phyloP scores from a whole-genome alignment of 2,329 filamentous ascomycete genomes.

The Hirsutella rhossiliensis region DNA sequence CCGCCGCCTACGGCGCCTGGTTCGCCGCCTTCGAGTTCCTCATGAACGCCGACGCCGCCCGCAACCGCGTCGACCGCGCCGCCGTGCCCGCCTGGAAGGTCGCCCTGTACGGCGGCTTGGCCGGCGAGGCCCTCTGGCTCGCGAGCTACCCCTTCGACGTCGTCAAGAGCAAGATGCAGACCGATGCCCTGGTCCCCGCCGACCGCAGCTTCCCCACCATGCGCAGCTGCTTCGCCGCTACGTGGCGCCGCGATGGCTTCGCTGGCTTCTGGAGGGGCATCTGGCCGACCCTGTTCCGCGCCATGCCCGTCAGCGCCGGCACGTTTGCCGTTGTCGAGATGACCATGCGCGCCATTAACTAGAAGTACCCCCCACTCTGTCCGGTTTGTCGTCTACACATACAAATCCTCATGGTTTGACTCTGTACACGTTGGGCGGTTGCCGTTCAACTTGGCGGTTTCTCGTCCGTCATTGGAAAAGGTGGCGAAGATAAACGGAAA shows the following conservation, averaged over 20 bases:
- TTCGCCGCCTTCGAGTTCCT: conserved; percentile 92
- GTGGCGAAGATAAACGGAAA: too few species aligned
- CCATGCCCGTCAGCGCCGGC: conserved; percentile 95
- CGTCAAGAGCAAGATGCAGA: conserved; percentile 99
- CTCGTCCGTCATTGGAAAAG: too few species aligned
- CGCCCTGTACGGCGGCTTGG: conserved; percentile 82
- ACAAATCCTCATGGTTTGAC: neutral
- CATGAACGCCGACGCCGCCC: conserved; percentile 78
- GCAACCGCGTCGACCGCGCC: conserved; percentile 63
- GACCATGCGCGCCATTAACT: conserved; percentile 50
- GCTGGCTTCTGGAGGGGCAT: conserved; percentile 93
- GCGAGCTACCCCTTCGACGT: conserved; percentile 93
- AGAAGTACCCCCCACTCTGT: neutral
- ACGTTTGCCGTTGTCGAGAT: conserved; percentile 80
- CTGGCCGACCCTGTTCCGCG: conserved; percentile 77
- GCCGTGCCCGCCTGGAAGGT: conserved; percentile 78
- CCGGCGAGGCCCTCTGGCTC: conserved; percentile 89
- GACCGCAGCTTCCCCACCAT: conserved; percentile 65
- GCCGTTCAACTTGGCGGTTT: too few species aligned
- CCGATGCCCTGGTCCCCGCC: conserved; percentile 68
- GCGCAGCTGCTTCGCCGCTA: conserved; percentile 82
- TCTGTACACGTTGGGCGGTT: neutral
- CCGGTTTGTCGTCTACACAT: neutral
- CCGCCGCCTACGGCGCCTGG: conserved; percentile 91
- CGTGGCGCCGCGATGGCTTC: conserved; percentile 62